Evolutionary conservation across 345 rosid species (phyloP), one percentile per base, ranked within the genome.

Genomic region (Hypericum androsaemum): DNA sequence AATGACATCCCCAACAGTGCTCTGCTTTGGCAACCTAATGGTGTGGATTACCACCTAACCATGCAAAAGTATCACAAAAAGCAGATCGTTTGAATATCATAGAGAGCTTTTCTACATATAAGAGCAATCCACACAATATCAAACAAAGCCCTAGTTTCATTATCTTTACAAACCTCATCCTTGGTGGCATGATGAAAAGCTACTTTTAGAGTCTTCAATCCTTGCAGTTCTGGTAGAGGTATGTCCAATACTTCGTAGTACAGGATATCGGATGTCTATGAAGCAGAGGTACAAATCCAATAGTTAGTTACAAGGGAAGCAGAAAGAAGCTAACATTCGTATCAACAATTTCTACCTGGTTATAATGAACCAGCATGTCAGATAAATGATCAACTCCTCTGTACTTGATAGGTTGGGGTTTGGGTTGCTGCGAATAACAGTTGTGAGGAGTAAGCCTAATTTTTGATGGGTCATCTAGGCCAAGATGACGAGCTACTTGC

Each of bases 361-460:
- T 7, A 46, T 9, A 9, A 46, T 46, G 50, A 14, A 32, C 28
- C 1, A 46, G 8, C 22, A 32, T 13, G 10, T 13, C 9, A 46
- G 8, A 13, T 9, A 14, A 32, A 13, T 0, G 22, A 6, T 13
- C 12, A 13, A 10, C 17, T 46, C 9, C 28, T 3, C 15, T 8
- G 3, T 13, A 10, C 15, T n/a, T n/a, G 22, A 46, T 8, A 46
- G 5, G 7, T 46, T 46, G 22, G 9, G 49, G 77, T 77, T 92
- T 92, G 49, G 98, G 97, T 72, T 85, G 96, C 76, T 85, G 98
- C 57, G 98, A 88, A 72, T 92, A 85, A 77, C 97, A 92, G 71
- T 92, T 92, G 74, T 92, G 98, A 73, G 98, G 72, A 37, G 97
- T 92, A 46, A 92, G 82, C 77, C 98, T 81, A 50, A 92, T 71